Percentiles rank a stretch among this genome's conserved stretches.
These are phyloP conservation scores for Neoboletus magnificus DNA, from an alignment of 768 basidiomycete species.

Conservation along the genomic window DNA sequence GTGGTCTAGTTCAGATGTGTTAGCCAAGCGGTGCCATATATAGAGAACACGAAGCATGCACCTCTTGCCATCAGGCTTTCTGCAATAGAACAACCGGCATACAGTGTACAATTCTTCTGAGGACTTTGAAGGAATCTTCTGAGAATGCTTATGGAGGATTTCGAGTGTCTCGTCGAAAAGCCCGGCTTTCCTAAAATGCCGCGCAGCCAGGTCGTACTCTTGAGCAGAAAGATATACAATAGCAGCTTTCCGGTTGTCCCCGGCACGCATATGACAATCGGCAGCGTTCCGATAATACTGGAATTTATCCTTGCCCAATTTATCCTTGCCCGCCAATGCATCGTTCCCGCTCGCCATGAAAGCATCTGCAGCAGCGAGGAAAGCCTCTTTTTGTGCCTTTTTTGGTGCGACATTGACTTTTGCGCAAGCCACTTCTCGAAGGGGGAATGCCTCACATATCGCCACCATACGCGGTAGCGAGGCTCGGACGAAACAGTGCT, in stretches of 20 bases:
- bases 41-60: slow-evolving; percentile 1
- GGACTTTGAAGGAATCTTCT: slow-evolving; percentile 31
- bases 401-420: slow-evolving; percentile 24
- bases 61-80: slow-evolving; percentile 22
- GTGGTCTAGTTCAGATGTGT: slow-evolving; percentile 36
- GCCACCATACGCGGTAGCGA: slow-evolving; percentile 38
- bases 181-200: slow-evolving; percentile 47
- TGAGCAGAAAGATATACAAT: slow-evolving; percentile 39
- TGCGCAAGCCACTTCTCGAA: slow-evolving; percentile 48
- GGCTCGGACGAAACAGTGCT: slow-evolving; percentile 33
- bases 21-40: background rate
- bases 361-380: slow-evolving; percentile 44
- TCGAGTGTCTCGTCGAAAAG: slow-evolving; percentile 52
- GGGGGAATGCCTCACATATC: slow-evolving; percentile 50
- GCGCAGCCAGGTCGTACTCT: slow-evolving; percentile 43
- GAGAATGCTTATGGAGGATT: slow-evolving; percentile 37
- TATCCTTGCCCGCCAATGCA: slow-evolving; percentile 12
- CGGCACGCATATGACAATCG: slow-evolving; percentile 45
- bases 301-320: slow-evolving; percentile 20
- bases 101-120: slow-evolving; percentile 39
- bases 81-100: slow-evolving; percentile 46
- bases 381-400: slow-evolving; percentile 35
- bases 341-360: slow-evolving; percentile 43
- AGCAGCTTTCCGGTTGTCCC: slow-evolving; percentile 43
- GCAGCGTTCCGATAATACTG: slow-evolving; percentile 27